Base-by-base conservation (phyloP, 495 filamentous ascomycete genomes). In the Xylaria intraflava region DNA sequence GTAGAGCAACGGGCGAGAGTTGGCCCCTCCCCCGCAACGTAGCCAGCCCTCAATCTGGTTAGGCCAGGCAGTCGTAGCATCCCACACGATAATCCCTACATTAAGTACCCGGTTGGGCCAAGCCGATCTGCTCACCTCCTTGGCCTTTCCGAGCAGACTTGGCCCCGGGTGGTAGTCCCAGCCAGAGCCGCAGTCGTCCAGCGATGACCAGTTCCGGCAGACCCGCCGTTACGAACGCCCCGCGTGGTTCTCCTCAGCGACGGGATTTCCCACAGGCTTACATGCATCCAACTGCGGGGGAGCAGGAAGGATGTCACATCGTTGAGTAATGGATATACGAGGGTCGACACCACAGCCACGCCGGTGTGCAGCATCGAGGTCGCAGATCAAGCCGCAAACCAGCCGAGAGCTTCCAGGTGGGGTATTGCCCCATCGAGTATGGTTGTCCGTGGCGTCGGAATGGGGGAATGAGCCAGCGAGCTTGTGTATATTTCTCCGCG, bases 351-450 rank as follows among this genome's bases (percentile, higher is more conserved):
- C 51, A 33, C 26, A 41, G 47, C 33, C 19, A 35, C 44, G 44
- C 43, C 51, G 30, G 42, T 24, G 20, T 35, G 33, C 44, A 22
- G 20, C 40, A 23, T 43, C 16, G 40, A 36, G 16, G 52, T 49
- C 16, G 45, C 29, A 55, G 19, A 26, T 26, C 52, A 49, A 22
- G 39, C 44, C 44, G 52, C 33, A 55, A 26, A 36, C 26, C 24
- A 55, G 45, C 52, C 52, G 44, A 49, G 45, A 49, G 52, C 52
- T 43, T 48, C 52, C 45, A 55, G 52, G 52, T 55, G 49, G 52
- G 45, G 52, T 38, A 49, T 44, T 55, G 52, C 44, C 27, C 51
- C 51, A 44, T 55, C 29, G 36, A 55, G 38, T 42, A 36, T 48
- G 43, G 51, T 53, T 49, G 52, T 43, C 52, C 52, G 44, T 55